phyloP scores from a whole-genome alignment of 2,329 filamentous ascomycete species.

The Purpureocillium takamizusanense region DNA sequence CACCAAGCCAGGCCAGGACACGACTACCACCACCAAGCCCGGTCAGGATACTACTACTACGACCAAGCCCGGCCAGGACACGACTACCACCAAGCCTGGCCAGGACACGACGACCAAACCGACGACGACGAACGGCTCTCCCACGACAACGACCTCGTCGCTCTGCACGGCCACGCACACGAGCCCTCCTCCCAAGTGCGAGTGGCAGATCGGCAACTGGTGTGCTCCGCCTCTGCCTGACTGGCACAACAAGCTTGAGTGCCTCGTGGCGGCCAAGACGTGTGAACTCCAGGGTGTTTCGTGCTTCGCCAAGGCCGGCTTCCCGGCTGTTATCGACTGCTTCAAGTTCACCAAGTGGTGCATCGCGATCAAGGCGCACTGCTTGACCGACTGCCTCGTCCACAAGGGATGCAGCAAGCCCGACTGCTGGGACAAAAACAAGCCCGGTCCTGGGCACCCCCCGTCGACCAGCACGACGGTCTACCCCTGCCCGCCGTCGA shows the following conservation, averaged over 20 bases:
- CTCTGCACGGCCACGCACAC: slow-evolving; percentile 39
- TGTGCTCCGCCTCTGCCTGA: slow-evolving; percentile 40
- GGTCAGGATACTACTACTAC: slow-evolving; percentile 9
- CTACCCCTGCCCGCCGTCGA: slow-evolving; percentile 20
- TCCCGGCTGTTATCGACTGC: slow-evolving; percentile 38
- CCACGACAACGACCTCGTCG: slow-evolving; percentile 19
- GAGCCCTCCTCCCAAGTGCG: slow-evolving; percentile 34
- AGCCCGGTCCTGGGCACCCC: slow-evolving; percentile 25
- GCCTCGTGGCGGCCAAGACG: slow-evolving; percentile 30
- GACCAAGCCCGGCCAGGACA: slow-evolving; percentile 5
- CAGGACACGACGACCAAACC: slow-evolving; percentile 4
- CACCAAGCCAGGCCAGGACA: slow-evolving; percentile 5
- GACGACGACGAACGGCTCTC: slow-evolving; percentile 10
- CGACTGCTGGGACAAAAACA: slow-evolving; percentile 31
- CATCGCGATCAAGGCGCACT: slow-evolving; percentile 34
- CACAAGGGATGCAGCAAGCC: slow-evolving; percentile 28
- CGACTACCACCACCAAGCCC: slow-evolving; percentile 1
- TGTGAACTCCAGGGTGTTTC: slow-evolving; percentile 38
- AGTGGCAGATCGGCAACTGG: slow-evolving; percentile 47
- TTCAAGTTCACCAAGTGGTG: slow-evolving; percentile 44
- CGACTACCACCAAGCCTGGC: slow-evolving; percentile 8
- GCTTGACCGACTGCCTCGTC: slow-evolving; percentile 24
- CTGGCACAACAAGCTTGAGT: slow-evolving; percentile 33
- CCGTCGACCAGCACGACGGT: slow-evolving; percentile 25
- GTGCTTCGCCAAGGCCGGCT: slow-evolving; percentile 43